Conservation (phyloP, 768 basidiomycete species). For the Mrakia frigida region DNA sequence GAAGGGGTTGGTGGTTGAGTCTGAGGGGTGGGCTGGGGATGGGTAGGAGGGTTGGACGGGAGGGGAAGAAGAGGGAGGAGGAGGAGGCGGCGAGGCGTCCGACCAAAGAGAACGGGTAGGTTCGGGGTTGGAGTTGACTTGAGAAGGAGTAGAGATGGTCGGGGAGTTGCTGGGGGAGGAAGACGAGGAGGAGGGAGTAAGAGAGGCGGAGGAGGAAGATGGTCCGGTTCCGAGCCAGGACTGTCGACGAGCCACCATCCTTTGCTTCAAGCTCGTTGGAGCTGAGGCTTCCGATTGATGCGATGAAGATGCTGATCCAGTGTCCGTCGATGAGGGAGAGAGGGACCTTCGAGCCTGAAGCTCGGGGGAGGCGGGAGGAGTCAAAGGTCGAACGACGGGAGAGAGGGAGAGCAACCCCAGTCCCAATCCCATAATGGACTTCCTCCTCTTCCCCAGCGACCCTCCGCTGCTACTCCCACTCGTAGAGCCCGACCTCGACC, state of each 20-base stretch:
- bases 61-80: neutral
- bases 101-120: constrained; percentile 10
- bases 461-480: neutral
- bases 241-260: neutral
- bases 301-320: neutral
- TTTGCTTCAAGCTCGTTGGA: neutral
- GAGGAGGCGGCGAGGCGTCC: neutral
- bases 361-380: constrained; percentile 2
- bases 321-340: neutral
- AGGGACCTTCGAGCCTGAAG: neutral
- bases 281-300: neutral
- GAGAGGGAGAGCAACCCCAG: neutral
- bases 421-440: neutral
- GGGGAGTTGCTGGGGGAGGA: no score
- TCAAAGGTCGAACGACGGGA: neutral
- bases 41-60: neutral
- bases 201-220: neutral
- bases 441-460: neutral
- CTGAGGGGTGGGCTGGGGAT: neutral
- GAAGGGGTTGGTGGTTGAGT: neutral
- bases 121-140: neutral
- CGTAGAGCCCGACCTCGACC: neutral
- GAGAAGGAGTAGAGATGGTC: no score
- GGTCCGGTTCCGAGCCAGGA: neutral
- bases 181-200: neutral